Base-by-base conservation (phyloP, 805 yeast species). In the Clavispora carvajalis region DNA sequence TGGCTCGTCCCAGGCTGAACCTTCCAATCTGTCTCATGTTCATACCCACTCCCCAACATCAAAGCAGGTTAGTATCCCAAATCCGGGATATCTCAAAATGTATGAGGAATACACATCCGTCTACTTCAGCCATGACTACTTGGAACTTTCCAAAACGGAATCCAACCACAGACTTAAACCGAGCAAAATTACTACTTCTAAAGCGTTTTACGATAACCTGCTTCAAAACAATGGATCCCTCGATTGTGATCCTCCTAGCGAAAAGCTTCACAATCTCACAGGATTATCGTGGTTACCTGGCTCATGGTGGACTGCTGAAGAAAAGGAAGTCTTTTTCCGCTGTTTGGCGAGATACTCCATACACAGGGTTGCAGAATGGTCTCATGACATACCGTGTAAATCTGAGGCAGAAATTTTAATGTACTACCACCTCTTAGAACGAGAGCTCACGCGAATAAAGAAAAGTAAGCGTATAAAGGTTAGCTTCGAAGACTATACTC, bases 301-400 rank as follows among this genome's bases (percentile, higher is more conserved):
- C 0, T 51, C 63, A 5, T 36, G 45, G 15, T 79, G 85, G 85
- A 52, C 67, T 1, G 41, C 52, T 0, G 39, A 42, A 1, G 85
- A 80, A 40, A 79, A 80, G 47, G 74, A 73, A 16, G 29, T 40
- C 11, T 80, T 80, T 54, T 80, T 78, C 54, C 60, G 63, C 16
- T 62, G 69, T 17, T 52, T 80, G 23, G 68, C 74, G 1, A 58
- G 80, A 24, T 71, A 65, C 48, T 71, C 80, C 2, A 78, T 77
- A 17, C 69, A 68, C 39, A 51, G 70, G n/a, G 38, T 66, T 1
- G 77, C 76, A 7, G 38, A 54, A 10, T 73, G 80, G 1, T 51
- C 57, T 11, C 49, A 48, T 2, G 49, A 60, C 11, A 44, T 80
- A 5, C 69, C 70, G 0, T 44, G 50, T 5, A 80, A 79, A 49